Evolutionary conservation across 1,284 basidiomycete genomes (phyloP).

Genomic region (Cerioporus squamosus): DNA sequence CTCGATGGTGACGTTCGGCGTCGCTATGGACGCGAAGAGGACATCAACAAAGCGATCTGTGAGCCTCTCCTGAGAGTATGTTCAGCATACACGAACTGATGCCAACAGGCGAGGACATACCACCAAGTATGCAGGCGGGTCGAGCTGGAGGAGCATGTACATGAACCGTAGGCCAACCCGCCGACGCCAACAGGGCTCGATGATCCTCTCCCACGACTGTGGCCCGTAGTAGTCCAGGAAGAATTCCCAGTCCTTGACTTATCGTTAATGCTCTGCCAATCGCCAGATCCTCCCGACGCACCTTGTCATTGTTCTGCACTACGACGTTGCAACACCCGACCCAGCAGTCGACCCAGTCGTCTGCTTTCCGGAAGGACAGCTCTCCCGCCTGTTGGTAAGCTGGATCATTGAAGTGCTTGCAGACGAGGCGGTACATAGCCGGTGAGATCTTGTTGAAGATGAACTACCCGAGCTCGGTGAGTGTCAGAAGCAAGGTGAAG

Average conservation of each 20-base stretch:
- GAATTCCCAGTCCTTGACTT: conserved; percentile 63
- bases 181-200: conserved; percentile 54
- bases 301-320: conserved; percentile 56
- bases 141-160: conserved; percentile 64
- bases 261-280: background rate
- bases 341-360: conserved; percentile 79
- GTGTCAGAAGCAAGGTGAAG: background rate
- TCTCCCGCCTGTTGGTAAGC: conserved; percentile 34
- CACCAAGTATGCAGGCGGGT: conserved; percentile 65
- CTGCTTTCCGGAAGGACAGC: conserved; percentile 37
- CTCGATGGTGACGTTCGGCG: conserved; percentile 57
- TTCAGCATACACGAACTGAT: background rate
- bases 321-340: conserved; percentile 73
- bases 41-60: conserved; percentile 60
- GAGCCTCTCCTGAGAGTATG: conserved; percentile 37
- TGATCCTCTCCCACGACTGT: conserved; percentile 65
- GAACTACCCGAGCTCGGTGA: conserved; percentile 42
- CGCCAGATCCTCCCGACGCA: background rate
- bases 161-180: conserved; percentile 76
- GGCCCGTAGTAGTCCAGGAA: conserved; percentile 62
- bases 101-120: conserved; percentile 42
- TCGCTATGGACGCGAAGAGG: conserved; percentile 60
- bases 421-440: conserved; percentile 65
- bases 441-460: conserved; percentile 61
- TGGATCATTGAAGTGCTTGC: conserved; percentile 49